Percentiles rank a stretch among this genome's conserved stretches.
Conservation (phyloP, 208 protist genomes). For the Vickermania spadyakhi region DNA sequence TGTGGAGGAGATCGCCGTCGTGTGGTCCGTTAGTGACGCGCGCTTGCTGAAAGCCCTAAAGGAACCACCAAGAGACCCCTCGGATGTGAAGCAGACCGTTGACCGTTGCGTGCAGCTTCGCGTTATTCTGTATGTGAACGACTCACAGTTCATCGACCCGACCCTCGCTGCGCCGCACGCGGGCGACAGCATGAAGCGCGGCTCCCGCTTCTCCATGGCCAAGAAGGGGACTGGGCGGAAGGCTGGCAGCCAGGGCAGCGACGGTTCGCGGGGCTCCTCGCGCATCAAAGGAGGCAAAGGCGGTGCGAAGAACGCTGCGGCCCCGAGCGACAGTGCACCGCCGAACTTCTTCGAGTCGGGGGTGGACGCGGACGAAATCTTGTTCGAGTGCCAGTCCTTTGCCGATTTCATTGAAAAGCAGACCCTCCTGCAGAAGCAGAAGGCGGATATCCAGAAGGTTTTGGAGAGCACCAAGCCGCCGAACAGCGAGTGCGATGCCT, state of each 20-base stretch:
- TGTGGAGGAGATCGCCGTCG: conserved; percentile 21
- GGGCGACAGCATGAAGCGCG: background rate
- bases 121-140: conserved; percentile 1
- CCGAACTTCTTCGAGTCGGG: conserved; percentile 1
- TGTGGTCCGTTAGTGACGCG: conserved; percentile 31
- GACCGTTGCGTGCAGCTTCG: background rate
- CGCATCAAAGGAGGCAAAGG: conserved; percentile 2
- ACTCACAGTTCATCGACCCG: background rate
- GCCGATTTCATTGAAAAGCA: conserved; percentile 9
- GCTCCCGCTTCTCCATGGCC: background rate
- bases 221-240: background rate
- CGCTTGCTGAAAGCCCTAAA: conserved; percentile 19
- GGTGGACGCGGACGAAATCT: background rate
- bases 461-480: background rate
- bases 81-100: background rate
- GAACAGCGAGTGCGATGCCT: background rate
- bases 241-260: background rate
- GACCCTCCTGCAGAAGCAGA: conserved; percentile 1
- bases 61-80: conserved; percentile 2
- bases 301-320: background rate
- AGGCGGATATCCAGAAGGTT: background rate
- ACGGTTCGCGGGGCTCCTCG: background rate
- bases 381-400: background rate
- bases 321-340: background rate
- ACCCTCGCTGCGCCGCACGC: background rate